Conservation (phyloP, 2,329 filamentous ascomycete species). For the Remersonia thermophila region DNA sequence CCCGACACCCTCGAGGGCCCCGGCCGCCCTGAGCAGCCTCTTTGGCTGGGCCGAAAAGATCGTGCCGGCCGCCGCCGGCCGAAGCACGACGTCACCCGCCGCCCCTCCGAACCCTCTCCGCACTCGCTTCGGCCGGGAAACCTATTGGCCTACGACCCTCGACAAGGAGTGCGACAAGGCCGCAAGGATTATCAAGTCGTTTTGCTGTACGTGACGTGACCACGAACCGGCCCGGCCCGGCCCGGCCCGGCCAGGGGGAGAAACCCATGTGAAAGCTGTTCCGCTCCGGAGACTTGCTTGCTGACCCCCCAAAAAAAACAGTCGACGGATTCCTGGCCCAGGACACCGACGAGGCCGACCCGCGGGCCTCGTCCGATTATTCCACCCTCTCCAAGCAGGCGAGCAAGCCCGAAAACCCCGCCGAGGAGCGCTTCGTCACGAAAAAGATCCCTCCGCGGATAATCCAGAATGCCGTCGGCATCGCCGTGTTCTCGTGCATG, state of each 20-base stretch:
- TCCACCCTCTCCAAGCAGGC: conserved; percentile 13
- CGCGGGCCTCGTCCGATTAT: too few species aligned
- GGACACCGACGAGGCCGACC: conserved; percentile 12
- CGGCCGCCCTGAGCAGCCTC: conserved; percentile 19
- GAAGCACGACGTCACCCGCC: conserved; percentile 13
- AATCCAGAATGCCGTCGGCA: conserved; percentile 76
- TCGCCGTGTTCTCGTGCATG: conserved; percentile 94
- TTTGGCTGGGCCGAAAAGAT: conserved; percentile 23
- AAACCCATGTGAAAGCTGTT: too few species aligned
- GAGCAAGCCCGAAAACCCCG: not conserved
- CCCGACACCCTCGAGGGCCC: conserved; percentile 5
- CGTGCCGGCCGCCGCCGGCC: conserved; percentile 12
- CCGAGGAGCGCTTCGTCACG: conserved; percentile 32
- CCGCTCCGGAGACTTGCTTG: not conserved
- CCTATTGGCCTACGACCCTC: conserved; percentile 46
- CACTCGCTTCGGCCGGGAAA: conserved; percentile 20
- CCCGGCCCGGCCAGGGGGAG: too few species aligned
- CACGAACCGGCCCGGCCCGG: too few species aligned
- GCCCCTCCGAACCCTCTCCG: conserved; percentile 12
- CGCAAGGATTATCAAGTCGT: conserved; percentile 76
- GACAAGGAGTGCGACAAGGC: conserved; percentile 89
- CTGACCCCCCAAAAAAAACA: conserved; percentile 18
- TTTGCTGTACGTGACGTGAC: conserved; percentile 55
- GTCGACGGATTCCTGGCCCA: conserved; percentile 45
- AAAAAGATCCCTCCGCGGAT: conserved; percentile 82